Conservation (phyloP, 345 rosid genomes). For the Populus alba region DNA sequence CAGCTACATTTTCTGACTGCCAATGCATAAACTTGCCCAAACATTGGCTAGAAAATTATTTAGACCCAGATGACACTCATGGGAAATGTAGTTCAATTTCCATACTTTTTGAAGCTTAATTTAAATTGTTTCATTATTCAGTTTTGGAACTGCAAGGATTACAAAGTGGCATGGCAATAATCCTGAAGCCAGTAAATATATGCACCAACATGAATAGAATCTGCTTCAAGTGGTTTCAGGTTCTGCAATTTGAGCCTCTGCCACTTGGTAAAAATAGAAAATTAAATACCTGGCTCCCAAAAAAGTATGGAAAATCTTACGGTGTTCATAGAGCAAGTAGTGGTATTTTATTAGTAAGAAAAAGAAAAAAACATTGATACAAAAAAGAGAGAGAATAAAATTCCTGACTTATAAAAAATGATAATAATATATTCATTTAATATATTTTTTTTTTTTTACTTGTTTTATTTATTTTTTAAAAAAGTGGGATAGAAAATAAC, state of each 20-base stretch:
- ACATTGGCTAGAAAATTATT: background rate
- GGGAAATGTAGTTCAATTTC: background rate
- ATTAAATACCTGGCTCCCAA: background rate
- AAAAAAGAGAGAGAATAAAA: too few relatives aligned
- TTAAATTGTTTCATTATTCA: too few relatives aligned
- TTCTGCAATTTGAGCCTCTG: background rate
- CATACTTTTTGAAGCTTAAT: too few relatives aligned
- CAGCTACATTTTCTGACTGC: slow-evolving; percentile 52
- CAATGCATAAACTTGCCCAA: background rate
- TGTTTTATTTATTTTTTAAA: too few relatives aligned
- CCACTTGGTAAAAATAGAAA: background rate
- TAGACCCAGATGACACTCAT: background rate
- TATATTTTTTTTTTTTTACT: too few relatives aligned
- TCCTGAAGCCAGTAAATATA: background rate
- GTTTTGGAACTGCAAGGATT: background rate
- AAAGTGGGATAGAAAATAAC: too few relatives aligned
- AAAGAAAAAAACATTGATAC: too few relatives aligned
- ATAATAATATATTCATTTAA: too few relatives aligned
- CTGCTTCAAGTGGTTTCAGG: background rate
- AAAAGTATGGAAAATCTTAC: too few relatives aligned
- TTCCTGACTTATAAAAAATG: too few relatives aligned
- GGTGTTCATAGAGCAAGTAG: too few relatives aligned
- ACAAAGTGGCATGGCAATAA: background rate
- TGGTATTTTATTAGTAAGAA: too few relatives aligned
- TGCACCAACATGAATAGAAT: background rate